Evolutionary conservation across 108 stramenopile species (phyloP).

Genomic region (Pinguiococcus pyrenoidosus): DNA sequence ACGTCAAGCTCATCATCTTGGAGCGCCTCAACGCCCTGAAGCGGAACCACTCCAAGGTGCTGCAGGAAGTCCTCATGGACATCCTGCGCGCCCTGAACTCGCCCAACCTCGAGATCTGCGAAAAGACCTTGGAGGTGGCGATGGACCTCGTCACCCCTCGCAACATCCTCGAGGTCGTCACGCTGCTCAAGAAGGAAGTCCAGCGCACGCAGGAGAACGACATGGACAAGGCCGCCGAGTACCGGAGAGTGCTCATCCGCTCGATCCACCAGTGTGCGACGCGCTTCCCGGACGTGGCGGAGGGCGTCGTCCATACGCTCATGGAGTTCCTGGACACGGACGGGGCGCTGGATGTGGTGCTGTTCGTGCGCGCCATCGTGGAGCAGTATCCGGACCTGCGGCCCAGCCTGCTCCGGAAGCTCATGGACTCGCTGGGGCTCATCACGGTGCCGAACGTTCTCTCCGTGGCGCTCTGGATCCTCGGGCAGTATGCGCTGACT

Average conservation of each 20-base stretch:
- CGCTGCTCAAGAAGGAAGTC: slow-evolving; percentile 85
- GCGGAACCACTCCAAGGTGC: slow-evolving; percentile 78
- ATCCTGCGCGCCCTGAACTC: slow-evolving; percentile 77
- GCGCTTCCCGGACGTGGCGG: slow-evolving; percentile 80
- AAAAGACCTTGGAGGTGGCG: slow-evolving; percentile 75
- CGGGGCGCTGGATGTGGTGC: slow-evolving; percentile 80
- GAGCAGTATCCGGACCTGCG: slow-evolving; percentile 85
- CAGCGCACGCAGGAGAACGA: slow-evolving; percentile 66
- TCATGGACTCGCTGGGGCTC: slow-evolving; percentile 63
- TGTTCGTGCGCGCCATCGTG: slow-evolving; percentile 81
- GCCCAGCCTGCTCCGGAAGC: slow-evolving; percentile 64
- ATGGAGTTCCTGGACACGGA: slow-evolving; percentile 84
- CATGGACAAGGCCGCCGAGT: slow-evolving; percentile 70
- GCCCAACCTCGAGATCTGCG: slow-evolving; percentile 91
- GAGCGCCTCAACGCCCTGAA: slow-evolving; percentile 81
- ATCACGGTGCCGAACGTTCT: slow-evolving; percentile 68
- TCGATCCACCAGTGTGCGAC: slow-evolving; percentile 93
- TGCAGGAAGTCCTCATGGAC: slow-evolving; percentile 94
- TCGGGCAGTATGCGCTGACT: slow-evolving; percentile 81
- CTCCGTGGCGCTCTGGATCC: slow-evolving; percentile 93
- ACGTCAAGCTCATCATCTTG: slow-evolving; percentile 93
- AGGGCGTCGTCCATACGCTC: slow-evolving; percentile 78
- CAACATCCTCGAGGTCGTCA: slow-evolving; percentile 89
- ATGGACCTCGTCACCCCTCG: slow-evolving; percentile 81
- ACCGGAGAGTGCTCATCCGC: slow-evolving; percentile 78